Evolutionary conservation across 1,284 basidiomycete species (phyloP).

Genomic region (Fomitopsis schrenkii): DNA sequence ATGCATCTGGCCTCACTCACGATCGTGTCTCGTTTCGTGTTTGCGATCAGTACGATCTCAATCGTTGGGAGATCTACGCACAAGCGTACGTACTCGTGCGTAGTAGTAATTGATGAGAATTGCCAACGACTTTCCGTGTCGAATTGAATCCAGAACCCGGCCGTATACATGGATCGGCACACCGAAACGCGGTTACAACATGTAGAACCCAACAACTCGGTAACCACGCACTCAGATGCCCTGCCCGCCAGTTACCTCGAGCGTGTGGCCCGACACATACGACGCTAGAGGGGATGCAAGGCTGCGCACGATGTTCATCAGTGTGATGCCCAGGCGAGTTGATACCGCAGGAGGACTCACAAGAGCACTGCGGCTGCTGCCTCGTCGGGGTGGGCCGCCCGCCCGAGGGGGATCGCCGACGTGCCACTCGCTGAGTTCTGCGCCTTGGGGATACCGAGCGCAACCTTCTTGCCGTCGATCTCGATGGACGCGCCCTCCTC

Average conservation of each 20-base stretch:
- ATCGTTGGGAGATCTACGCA: no score
- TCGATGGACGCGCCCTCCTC: conserved; percentile 75
- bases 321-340: background rate
- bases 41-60: no score
- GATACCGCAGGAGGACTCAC: conserved; percentile 37
- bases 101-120: no score
- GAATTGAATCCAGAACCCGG: background rate
- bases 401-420: conserved; percentile 66
- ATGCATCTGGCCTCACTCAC: no score
- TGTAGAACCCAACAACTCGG: background rate
- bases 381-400: conserved; percentile 75
- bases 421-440: conserved; percentile 30
- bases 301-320: conserved; percentile 32
- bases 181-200: background rate
- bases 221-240: conserved; percentile 46
- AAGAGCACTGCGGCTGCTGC: conserved; percentile 71
- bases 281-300: conserved; percentile 74
- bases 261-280: conserved; percentile 79
- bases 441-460: conserved; percentile 71
- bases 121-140: background rate
- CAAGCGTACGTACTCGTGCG: no score
- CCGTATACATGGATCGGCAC: background rate
- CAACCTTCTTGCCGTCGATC: conserved; percentile 80
- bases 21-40: no score
- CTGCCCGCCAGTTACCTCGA: conserved; percentile 76